These are phyloP conservation scores for Hermanozyma aechmeae DNA, from an alignment of 805 yeast genomes.

Conservation along the genomic window DNA sequence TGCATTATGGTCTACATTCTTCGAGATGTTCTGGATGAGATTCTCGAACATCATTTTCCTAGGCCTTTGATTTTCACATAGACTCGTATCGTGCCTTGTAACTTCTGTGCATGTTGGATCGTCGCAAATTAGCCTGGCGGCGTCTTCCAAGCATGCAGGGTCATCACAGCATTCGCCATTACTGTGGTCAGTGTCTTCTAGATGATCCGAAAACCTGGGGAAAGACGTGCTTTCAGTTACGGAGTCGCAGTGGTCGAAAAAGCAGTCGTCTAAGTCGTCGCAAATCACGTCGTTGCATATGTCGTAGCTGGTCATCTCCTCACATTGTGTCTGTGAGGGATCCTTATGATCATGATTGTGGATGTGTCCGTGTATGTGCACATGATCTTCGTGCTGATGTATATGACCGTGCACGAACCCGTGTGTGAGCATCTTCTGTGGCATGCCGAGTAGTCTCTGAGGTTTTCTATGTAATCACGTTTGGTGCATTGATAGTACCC, in stretches of 20 bases:
- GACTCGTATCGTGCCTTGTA: conserved; percentile 3
- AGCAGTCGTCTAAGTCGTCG: conserved; percentile 36
- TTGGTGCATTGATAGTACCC: background rate
- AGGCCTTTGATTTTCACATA: conserved; percentile 20
- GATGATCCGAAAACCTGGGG: background rate
- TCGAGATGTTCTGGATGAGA: conserved; percentile 27
- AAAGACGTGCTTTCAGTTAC: conserved; percentile 8
- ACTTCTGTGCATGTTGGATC: conserved; percentile 1
- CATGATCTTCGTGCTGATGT: conserved; percentile 51
- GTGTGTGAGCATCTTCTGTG: background rate
- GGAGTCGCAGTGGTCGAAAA: conserved; percentile 26
- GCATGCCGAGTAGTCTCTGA: background rate
- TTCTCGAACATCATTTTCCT: conserved; percentile 28
- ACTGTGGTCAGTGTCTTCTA: background rate
- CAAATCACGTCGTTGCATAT: conserved; percentile 32
- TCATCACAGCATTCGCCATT: conserved; percentile 1
- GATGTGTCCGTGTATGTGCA: conserved; percentile 62
- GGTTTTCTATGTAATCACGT: background rate
- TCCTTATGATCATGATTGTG: conserved; percentile 38
- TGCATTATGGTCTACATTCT: conserved; percentile 13
- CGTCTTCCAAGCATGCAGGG: background rate
- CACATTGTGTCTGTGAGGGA: conserved; percentile 19
- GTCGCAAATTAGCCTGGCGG: background rate
- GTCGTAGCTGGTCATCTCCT: conserved; percentile 18
- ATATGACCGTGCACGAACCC: conserved; percentile 37